Base-by-base conservation (phyloP, 192 early-diverging fungal genomes). In the Piromyces finnis region DNA sequence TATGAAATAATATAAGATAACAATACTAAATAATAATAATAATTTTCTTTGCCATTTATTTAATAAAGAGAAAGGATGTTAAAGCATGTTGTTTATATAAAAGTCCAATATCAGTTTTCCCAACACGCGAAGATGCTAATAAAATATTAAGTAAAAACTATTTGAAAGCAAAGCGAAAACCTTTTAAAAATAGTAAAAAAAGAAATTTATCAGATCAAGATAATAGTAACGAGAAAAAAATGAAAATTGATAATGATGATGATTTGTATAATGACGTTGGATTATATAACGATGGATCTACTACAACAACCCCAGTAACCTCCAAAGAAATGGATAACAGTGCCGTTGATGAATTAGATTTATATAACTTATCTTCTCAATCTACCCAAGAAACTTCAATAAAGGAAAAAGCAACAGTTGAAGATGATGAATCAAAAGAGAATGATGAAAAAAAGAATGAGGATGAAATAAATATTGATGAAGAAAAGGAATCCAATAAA, bases 261-360 rank as follows among this genome's bases (percentile, higher is more conserved):
- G 51, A 68, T n/a, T 68, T 68, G 9, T 68, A 68, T 68, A 68
- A 68, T 68, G 51, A 68, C 9, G 51, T 9, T 68, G 51, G 51
- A 68, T n/a, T 68, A 26, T 68, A 68, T 68, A 18, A 17, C n/a
- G 51, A 68, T 30, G 17, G 79, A 51, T 17, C 41, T 14, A 37
- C 79, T 4, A 26, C 79, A 5, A 35, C 30, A 1, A 30, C 36
- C 1, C 15, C 18, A 5, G 35, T 5, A 0, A 78, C 30, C 4
- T 79, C 78, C 0, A 85, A 87, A n/a, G 85, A 83, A 1, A 80
- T 85, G 3, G 88, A 90, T 29, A 88, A 89, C 3, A 89, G 88
- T 28, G 88, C 85, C 28, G 86, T 91, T 37, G 84, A 88, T 29
- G 88, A 84, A 12, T 81, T 79, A 78, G 77, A 37, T 37, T 32